phyloP scores from a whole-genome alignment of 345 rosid genomes.

The Rhodomyrtus tomentosa region DNA sequence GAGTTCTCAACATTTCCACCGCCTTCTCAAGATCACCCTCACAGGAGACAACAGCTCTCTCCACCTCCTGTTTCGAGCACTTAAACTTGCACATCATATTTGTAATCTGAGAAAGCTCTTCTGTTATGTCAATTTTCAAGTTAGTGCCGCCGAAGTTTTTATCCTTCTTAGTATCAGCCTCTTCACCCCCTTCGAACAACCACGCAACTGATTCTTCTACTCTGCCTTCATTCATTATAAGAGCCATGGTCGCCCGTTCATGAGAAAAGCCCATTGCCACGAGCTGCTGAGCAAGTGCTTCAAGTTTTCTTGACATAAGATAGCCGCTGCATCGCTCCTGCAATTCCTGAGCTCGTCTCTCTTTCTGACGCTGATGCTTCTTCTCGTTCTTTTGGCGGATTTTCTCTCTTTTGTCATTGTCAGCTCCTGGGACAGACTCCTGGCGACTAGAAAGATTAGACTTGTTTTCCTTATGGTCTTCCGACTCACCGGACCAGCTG shows the following conservation, averaged over 20 bases:
- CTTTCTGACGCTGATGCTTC: constrained; percentile 90
- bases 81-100: constrained; percentile 48
- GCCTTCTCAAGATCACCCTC: constrained; percentile 77
- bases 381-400: constrained; percentile 83
- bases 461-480: constrained; percentile 74
- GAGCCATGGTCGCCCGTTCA: constrained; percentile 74
- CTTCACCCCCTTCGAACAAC: constrained; percentile 71
- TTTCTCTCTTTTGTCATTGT: constrained; percentile 76
- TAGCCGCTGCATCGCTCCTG: constrained; percentile 65
- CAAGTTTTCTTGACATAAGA: constrained; percentile 88
- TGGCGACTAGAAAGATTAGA: constrained; percentile 28
- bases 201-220: constrained; percentile 83
- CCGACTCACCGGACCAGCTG: constrained; percentile 94
- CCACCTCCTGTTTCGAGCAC: constrained; percentile 74
- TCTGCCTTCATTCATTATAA: constrained; percentile 78
- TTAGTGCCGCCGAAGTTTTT: constrained; percentile 31
- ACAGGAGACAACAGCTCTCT: constrained; percentile 59
- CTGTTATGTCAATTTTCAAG: constrained; percentile 74
- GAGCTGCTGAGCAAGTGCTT: constrained; percentile 72
- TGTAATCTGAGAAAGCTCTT: constrained; percentile 67
- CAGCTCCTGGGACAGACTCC: constrained; percentile 63
- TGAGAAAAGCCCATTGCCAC: constrained; percentile 81
- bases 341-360: constrained; percentile 80
- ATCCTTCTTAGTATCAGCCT: constrained; percentile 38
- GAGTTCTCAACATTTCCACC: constrained; percentile 30